phyloP scores from a whole-genome alignment of 2,329 filamentous ascomycete species.

The Fusarium sp. region DNA sequence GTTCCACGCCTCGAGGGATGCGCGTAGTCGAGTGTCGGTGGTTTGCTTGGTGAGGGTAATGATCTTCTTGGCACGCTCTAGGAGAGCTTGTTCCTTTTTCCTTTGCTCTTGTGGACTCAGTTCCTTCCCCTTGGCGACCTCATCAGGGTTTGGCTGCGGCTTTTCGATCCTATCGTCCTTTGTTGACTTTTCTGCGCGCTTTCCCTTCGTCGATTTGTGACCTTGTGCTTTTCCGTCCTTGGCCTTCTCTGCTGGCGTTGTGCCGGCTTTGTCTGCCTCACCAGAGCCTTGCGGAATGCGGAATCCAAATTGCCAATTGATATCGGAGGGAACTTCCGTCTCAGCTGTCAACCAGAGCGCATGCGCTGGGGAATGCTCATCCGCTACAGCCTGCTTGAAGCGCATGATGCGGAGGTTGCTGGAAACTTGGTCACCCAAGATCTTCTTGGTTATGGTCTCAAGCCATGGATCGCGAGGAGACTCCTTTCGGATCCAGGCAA shows the following conservation, averaged over 20 bases:
- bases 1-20: constrained; percentile 74
- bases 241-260: constrained; percentile 21
- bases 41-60: constrained; percentile 61
- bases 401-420: constrained; percentile 75
- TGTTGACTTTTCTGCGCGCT: constrained; percentile 17
- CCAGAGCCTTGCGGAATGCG: constrained; percentile 69
- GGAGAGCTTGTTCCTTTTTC: constrained; percentile 65
- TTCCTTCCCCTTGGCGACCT: constrained; percentile 47
- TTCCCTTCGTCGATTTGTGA: neutral
- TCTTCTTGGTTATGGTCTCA: constrained; percentile 74
- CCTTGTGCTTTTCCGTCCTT: constrained; percentile 48
- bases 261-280: constrained; percentile 56
- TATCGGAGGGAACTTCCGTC: constrained; percentile 71
- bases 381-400: constrained; percentile 86
- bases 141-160: constrained; percentile 57
- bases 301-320: constrained; percentile 94
- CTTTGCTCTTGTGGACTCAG: constrained; percentile 64
- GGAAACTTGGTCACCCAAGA: constrained; percentile 71
- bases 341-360: constrained; percentile 87
- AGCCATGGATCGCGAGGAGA: constrained; percentile 86
- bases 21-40: constrained; percentile 60
- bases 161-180: constrained; percentile 18
- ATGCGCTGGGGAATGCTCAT: constrained; percentile 70
- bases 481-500: constrained; percentile 74
- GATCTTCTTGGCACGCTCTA: constrained; percentile 62